Evolutionary conservation across 2,329 filamentous ascomycete genomes (phyloP).

Genomic region (Aspergillus pseudoterreus): DNA sequence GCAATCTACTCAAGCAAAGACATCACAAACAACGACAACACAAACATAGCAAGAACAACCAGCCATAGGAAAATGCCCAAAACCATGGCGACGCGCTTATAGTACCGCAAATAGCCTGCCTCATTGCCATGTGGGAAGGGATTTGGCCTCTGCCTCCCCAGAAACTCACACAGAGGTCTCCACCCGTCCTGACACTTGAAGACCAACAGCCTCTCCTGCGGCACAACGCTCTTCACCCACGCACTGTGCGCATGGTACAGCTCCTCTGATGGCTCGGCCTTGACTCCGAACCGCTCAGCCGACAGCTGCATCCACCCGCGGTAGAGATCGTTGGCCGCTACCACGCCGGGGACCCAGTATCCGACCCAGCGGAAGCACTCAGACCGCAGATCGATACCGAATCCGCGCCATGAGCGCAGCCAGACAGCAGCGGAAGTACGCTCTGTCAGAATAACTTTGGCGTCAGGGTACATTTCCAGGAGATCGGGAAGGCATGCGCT

Average conservation of each 20-base stretch:
- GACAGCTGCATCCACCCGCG: conserved; percentile 9
- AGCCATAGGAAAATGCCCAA: conserved; percentile 12
- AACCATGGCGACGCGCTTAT: conserved; percentile 15
- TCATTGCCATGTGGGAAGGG: conserved; percentile 15
- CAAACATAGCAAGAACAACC: conserved; percentile 5
- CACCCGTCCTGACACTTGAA: conserved; percentile 18
- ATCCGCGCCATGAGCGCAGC: conserved; percentile 14
- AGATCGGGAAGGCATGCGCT: conserved; percentile 13
- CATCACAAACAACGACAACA: conserved; percentile 2
- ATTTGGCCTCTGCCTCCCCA: conserved; percentile 14
- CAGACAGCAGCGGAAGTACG: conserved; percentile 12
- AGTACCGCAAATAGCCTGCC: conserved; percentile 12
- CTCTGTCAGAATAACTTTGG: conserved; percentile 10
- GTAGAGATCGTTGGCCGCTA: conserved; percentile 16
- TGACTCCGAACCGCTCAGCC: conserved; percentile 8
- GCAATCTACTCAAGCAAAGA: conserved; percentile 2
- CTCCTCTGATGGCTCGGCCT: conserved; percentile 12
- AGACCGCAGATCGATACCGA: conserved; percentile 13
- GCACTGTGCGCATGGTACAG: conserved; percentile 13
- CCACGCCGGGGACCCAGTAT: conserved; percentile 15
- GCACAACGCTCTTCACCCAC: conserved; percentile 14
- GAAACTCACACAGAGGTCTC: conserved; percentile 10
- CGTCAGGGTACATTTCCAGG: conserved; percentile 14
- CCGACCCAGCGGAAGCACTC: conserved; percentile 15
- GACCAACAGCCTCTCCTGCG: conserved; percentile 9